Evolutionary conservation across 108 stramenopile genomes (phyloP).

Genomic region (Mayamaea pseudoterrestris): DNA sequence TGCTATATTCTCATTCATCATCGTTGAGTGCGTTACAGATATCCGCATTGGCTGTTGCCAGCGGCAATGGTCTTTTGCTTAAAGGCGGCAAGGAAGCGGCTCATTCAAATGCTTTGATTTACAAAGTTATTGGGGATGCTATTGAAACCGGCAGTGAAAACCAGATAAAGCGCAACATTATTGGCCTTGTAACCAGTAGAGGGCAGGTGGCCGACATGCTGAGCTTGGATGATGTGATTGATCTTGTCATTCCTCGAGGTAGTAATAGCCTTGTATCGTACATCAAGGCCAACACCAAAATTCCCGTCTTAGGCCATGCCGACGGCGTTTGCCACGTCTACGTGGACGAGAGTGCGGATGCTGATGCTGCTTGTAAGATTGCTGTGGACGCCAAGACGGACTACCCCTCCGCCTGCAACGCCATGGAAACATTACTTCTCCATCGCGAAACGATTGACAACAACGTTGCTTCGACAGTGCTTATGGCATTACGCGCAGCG

Average conservation of each 20-base stretch:
- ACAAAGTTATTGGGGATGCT: slow-evolving; percentile 83
- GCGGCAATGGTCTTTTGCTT: slow-evolving; percentile 91
- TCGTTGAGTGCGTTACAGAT: too few relatives aligned
- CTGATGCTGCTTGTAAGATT: slow-evolving; percentile 42
- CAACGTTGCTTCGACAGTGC: slow-evolving; percentile 49
- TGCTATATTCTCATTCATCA: too few relatives aligned
- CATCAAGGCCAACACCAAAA: slow-evolving; percentile 84
- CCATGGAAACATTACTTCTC: slow-evolving; percentile 93
- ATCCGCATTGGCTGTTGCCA: slow-evolving; percentile 88
- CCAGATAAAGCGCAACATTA: slow-evolving; percentile 71
- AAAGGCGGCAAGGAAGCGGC: slow-evolving; percentile 97
- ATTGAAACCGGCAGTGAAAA: slow-evolving; percentile 79
- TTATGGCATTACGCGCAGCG: slow-evolving; percentile 68
- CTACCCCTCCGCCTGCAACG: slow-evolving; percentile 98
- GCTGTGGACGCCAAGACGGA: slow-evolving; percentile 93
- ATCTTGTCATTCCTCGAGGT: slow-evolving; percentile 98
- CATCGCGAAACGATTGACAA: slow-evolving; percentile 66
- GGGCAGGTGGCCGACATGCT: slow-evolving; percentile 86
- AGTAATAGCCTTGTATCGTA: slow-evolving; percentile 80
- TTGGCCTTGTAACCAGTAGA: slow-evolving; percentile 84
- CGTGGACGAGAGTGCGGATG: slow-evolving; percentile 78
- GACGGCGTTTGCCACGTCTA: slow-evolving; percentile 98
- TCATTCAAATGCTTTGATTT: slow-evolving; percentile 80
- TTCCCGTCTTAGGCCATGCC: slow-evolving; percentile 98
- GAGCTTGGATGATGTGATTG: slow-evolving; percentile 82